Evolutionary conservation across 306 rosid species (phyloP), one percentile per base, ranked within the genome.

Genomic region (Canavalia ensiformis): DNA sequence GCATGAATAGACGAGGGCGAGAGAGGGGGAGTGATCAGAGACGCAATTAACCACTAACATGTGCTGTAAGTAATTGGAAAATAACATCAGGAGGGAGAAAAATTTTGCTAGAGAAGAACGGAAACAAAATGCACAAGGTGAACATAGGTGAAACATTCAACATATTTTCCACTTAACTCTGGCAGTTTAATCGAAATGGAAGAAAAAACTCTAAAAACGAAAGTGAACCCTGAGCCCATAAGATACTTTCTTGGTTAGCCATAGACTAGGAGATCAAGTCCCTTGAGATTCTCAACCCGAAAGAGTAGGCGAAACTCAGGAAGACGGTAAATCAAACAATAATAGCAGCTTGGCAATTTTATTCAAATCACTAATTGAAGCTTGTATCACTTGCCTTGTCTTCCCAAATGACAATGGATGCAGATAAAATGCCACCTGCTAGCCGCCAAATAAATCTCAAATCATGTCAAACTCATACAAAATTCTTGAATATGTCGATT

Each of bases 291-390:
- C 69, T 28, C 64, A 75, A 76, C 42, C 33, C 45, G 9, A 49
- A 51, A 50, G 12, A 30, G 28, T 13, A 2, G 72, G 7, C 25
- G 10, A 46, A 60, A 10, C 42, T 58, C 29, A 42, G 56, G 58
- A 70, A 9, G 75, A 58, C 9, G 79, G 37, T 76, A 39, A 57
- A 72, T 45, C 35, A 63, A 47, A 74, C 30, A 66, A 72, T n/a
- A 72, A 47, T 67, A 30, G 33, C 41, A 49, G 42, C 12, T 50
- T 31, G 34, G 35, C 34, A 50, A 41, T 55, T 51, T 72, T 45
- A n/a, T 7, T 68, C 4, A 35, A 56, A 30, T 12, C 39, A 56
- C 50, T 45, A 77, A 7, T 35, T 65, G 30, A 59, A 25, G 44
- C 63, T 34, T 10, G 63, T 57, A 58, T 25, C 51, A 69, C 18